Conservation (phyloP, 305 asterid genomes). For the Withania somnifera region DNA sequence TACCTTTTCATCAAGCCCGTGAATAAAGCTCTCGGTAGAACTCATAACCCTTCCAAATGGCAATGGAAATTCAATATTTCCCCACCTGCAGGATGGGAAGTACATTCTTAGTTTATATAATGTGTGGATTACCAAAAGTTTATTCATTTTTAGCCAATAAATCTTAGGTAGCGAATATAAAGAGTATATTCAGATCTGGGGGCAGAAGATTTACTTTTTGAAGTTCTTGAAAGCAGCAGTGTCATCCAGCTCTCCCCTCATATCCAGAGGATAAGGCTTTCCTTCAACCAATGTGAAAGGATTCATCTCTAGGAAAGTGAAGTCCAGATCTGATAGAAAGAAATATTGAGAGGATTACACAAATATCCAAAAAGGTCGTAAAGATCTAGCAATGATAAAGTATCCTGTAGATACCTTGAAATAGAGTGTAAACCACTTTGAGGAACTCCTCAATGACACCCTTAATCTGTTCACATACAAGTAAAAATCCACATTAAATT, state of each 20-base stretch:
- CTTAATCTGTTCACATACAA: constrained; percentile 40
- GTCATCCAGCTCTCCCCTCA: constrained; percentile 96
- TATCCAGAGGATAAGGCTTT: constrained; percentile 83
- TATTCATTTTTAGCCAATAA: background rate
- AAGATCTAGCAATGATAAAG: background rate
- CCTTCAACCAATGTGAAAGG: constrained; percentile 80
- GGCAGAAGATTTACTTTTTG: constrained; percentile 41
- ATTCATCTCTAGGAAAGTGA: constrained; percentile 90
- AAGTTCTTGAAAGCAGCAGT: constrained; percentile 93
- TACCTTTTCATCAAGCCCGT: constrained; percentile 88
- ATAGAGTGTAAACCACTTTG: constrained; percentile 46
- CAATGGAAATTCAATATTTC: constrained; percentile 72
- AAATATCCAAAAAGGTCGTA: constrained; percentile 3
- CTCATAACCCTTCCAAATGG: constrained; percentile 94
- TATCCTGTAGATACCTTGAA: constrained; percentile 38
- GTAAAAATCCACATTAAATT: constrained; percentile 2
- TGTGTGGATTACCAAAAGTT: background rate
- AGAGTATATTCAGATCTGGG: background rate
- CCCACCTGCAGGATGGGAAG: constrained; percentile 49
- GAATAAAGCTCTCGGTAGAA: constrained; percentile 66
- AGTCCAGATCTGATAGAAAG: constrained; percentile 58
- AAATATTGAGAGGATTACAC: background rate
- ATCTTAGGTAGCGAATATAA: background rate
- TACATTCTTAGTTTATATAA: background rate
- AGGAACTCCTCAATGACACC: constrained; percentile 69